phyloP scores from a whole-genome alignment of 805 yeast genomes.

The Kluyveromyces aestuarii region DNA sequence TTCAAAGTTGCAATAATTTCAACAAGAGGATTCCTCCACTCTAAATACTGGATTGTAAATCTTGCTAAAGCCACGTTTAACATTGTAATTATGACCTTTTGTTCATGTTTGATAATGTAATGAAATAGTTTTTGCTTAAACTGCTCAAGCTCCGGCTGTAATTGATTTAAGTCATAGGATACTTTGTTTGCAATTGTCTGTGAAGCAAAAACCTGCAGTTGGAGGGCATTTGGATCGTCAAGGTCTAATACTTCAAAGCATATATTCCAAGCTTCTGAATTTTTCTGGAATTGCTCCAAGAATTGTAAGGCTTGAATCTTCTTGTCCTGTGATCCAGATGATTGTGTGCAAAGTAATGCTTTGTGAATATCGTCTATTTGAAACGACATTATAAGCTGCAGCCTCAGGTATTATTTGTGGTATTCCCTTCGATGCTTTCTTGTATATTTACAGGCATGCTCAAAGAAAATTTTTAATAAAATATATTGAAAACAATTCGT shows the following conservation, averaged over 20 bases:
- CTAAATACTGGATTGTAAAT: slow-evolving; percentile 64
- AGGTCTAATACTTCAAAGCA: slow-evolving; percentile 45
- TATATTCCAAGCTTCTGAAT: slow-evolving; percentile 70
- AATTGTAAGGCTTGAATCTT: slow-evolving; percentile 42
- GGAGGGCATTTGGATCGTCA: slow-evolving; percentile 32
- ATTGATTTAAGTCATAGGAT: slow-evolving; percentile 74
- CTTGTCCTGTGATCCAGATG: slow-evolving; percentile 16
- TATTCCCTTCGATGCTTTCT: not conserved
- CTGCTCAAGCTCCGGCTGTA: slow-evolving; percentile 44
- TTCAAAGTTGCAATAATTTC: slow-evolving; percentile 48
- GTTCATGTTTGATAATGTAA: slow-evolving; percentile 34
- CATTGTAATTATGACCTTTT: slow-evolving; percentile 68
- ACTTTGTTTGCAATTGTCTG: slow-evolving; percentile 83
- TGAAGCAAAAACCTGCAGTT: slow-evolving; percentile 73
- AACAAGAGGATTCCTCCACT: slow-evolving; percentile 62
- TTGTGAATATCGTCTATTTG: slow-evolving; percentile 14
- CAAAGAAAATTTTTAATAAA: not conserved
- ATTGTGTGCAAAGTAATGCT: slow-evolving; percentile 25
- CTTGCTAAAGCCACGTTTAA: slow-evolving; percentile 74
- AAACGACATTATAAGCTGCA: slow-evolving; percentile 8
- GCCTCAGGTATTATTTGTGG: not conserved
- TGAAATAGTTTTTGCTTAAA: slow-evolving; percentile 61
- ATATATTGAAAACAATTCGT: not conserved
- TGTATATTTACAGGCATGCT: not conserved
- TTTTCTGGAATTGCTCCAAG: slow-evolving; percentile 77